These are phyloP conservation scores for Pichia insulana DNA, from an alignment of 805 yeast species.

Conservation along the genomic window DNA sequence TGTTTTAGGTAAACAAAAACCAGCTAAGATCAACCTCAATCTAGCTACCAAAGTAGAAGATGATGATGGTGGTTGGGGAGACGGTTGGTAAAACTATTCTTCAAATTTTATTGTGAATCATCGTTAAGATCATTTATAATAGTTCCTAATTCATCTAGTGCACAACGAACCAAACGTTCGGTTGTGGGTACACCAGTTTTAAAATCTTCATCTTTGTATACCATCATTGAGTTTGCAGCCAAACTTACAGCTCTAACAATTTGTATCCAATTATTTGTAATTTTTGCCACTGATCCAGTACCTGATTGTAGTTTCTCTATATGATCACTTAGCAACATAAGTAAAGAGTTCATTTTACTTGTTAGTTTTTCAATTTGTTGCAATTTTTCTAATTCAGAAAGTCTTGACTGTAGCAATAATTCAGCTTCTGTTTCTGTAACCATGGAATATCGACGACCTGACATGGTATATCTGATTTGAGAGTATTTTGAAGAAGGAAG, in stretches of 20 bases:
- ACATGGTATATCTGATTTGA: conserved; percentile 5
- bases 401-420: conserved; percentile 18
- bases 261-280: conserved; percentile 58
- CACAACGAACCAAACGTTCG: conserved; percentile 55
- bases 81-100: conserved; percentile 29
- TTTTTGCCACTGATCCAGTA: conserved; percentile 48
- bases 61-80: conserved; percentile 36
- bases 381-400: conserved; percentile 42
- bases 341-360: conserved; percentile 34
- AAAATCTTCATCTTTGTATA: conserved; percentile 35
- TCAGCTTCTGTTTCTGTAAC: conserved; percentile 15
- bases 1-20: conserved; percentile 14
- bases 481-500: too few species aligned
- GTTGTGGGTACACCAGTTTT: conserved; percentile 43
- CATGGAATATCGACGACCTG: conserved; percentile 10
- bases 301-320: conserved; percentile 46
- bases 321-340: conserved; percentile 41
- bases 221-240: conserved; percentile 45
- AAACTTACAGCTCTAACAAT: conserved; percentile 52
- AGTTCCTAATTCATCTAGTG: conserved; percentile 33
- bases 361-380: conserved; percentile 41
- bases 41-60: conserved; percentile 25
- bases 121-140: conserved; percentile 15
- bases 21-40: conserved; percentile 26
- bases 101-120: not conserved